Percentiles rank a stretch among this genome's conserved stretches.
Evolutionary conservation across 2,329 filamentous ascomycete species (phyloP).

Genomic region (Septoria petroselini): DNA sequence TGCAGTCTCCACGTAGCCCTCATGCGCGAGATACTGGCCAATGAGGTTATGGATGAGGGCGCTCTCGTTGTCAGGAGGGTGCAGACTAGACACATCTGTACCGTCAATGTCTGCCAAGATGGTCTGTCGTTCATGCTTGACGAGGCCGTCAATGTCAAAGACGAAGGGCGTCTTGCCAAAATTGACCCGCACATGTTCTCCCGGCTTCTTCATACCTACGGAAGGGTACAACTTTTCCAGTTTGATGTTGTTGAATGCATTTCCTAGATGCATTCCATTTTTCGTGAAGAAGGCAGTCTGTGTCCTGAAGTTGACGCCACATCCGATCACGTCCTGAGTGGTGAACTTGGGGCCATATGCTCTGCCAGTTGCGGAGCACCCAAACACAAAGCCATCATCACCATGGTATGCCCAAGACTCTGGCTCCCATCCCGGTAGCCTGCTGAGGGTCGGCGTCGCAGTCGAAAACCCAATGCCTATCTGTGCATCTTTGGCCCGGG

Average conservation of each 20-base stretch:
- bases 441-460: constrained; percentile 56
- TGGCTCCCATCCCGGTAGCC: constrained; percentile 63
- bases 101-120: constrained; percentile 62
- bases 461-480: constrained; percentile 61
- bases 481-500: constrained; percentile 61
- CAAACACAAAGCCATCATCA: constrained; percentile 63
- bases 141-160: constrained; percentile 85
- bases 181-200: constrained; percentile 58
- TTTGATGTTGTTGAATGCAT: constrained; percentile 65
- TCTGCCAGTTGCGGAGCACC: constrained; percentile 55
- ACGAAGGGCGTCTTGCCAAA: constrained; percentile 73
- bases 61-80: constrained; percentile 66
- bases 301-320: constrained; percentile 62
- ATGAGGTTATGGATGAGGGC: constrained; percentile 78
- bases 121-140: constrained; percentile 62
- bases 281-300: constrained; percentile 63
- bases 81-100: constrained; percentile 58
- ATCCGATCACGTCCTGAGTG: constrained; percentile 60
- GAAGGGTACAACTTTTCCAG: constrained; percentile 62
- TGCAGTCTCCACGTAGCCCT: constrained; percentile 92
- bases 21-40: constrained; percentile 86
- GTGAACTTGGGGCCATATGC: constrained; percentile 60
- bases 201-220: constrained; percentile 64
- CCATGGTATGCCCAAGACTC: constrained; percentile 67
- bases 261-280: constrained; percentile 59